A percentile compares a stretch with the other conserved stretches of the same genome.
phyloP scores from a whole-genome alignment of 345 rosid species.

The Pseudoturritis turrita region DNA sequence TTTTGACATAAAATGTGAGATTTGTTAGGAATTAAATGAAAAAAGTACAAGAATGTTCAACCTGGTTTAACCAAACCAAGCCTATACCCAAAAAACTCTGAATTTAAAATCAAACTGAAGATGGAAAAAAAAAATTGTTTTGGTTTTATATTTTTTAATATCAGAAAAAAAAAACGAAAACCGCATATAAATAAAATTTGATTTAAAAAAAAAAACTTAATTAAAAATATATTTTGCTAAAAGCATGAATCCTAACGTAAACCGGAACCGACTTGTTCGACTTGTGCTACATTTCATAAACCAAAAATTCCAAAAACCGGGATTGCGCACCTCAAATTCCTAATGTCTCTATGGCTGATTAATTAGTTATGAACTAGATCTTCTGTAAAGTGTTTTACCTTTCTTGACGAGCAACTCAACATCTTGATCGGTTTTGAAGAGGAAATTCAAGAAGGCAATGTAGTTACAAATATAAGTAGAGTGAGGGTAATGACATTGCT shows the following conservation, averaged over 20 bases:
- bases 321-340: too few species aligned
- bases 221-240: too few species aligned
- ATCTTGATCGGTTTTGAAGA: slow-evolving; percentile 13
- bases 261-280: too few species aligned
- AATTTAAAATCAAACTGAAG: not conserved
- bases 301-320: not conserved
- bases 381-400: slow-evolving; percentile 3
- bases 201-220: not conserved
- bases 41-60: not conserved
- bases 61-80: too few species aligned
- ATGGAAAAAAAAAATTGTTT: too few species aligned
- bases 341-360: too few species aligned
- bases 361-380: too few species aligned
- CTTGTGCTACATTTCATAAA: too few species aligned
- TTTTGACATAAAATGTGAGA: not conserved
- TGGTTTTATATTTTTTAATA: too few species aligned
- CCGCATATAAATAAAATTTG: too few species aligned
- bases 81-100: not conserved
- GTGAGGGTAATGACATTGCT: slow-evolving; percentile 9
- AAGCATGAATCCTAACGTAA: too few species aligned
- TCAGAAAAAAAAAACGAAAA: too few species aligned
- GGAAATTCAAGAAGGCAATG: slow-evolving; percentile 19
- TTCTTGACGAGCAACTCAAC: slow-evolving; percentile 30
- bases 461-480: slow-evolving; percentile 10
- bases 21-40: not conserved